A percentile compares a stretch with the other conserved stretches of the same genome.
These are phyloP conservation scores for Cyclotella cryptica DNA, from an alignment of 108 stramenopile species.

Conservation along the genomic window DNA sequence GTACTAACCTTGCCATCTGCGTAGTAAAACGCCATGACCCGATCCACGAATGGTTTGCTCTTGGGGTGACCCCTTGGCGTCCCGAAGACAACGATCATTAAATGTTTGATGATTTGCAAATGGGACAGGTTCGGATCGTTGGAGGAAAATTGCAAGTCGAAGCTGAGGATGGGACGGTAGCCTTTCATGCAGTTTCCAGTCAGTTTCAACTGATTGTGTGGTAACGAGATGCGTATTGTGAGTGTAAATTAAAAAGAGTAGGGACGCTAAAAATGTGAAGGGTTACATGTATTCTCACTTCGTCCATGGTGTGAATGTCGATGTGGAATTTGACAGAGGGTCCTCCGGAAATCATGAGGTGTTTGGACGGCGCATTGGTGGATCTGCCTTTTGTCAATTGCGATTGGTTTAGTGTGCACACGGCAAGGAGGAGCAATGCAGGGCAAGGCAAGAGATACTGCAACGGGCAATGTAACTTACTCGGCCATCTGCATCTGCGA, in stretches of 20 bases:
- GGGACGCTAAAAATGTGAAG: background rate
- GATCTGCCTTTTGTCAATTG: background rate
- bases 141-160: constrained; percentile 83
- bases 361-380: background rate
- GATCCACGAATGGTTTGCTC: constrained; percentile 98
- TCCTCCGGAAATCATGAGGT: constrained; percentile 70
- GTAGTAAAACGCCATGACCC: constrained; percentile 95
- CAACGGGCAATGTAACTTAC: too few relatives aligned
- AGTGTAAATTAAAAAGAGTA: background rate
- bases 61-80: constrained; percentile 98
- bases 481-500: background rate
- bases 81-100: constrained; percentile 96
- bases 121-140: constrained; percentile 48
- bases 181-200: constrained; percentile 98
- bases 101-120: constrained; percentile 86
- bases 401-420: too few relatives aligned
- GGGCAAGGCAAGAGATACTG: too few relatives aligned
- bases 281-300: constrained; percentile 30
- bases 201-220: constrained; percentile 64
- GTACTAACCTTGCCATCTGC: constrained; percentile 92
- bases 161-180: constrained; percentile 95
- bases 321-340: constrained; percentile 96
- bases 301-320: constrained; percentile 99
- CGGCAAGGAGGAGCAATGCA: too few relatives aligned
- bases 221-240: background rate